These are phyloP conservation scores for Mortierella alpina DNA, from an alignment of 192 early-diverging fungal species.

Conservation along the genomic window DNA sequence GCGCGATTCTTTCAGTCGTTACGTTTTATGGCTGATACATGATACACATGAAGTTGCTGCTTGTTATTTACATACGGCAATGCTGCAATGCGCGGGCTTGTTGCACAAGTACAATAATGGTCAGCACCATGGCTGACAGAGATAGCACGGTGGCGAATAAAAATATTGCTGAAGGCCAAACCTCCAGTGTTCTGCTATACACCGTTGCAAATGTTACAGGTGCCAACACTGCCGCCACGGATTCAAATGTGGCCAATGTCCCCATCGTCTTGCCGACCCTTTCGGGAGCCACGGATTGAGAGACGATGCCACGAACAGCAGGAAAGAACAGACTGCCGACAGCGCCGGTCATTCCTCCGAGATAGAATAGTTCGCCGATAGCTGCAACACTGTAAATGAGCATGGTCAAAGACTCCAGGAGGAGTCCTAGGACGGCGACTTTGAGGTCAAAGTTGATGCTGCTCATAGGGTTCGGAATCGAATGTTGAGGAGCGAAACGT, in stretches of 20 bases:
- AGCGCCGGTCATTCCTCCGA: slow-evolving; percentile 31
- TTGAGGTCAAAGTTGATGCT: slow-evolving; percentile 38
- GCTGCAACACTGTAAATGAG: slow-evolving; percentile 18
- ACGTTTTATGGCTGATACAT: too few relatives aligned
- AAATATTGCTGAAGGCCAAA: slow-evolving; percentile 18
- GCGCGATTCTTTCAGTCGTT: too few relatives aligned
- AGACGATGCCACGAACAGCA: slow-evolving; percentile 32
- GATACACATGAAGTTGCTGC: too few relatives aligned
- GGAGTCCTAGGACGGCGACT: slow-evolving; percentile 17
- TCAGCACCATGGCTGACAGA: background rate
- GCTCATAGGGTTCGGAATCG: background rate
- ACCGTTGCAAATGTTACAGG: slow-evolving; percentile 21
- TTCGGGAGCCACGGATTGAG: slow-evolving; percentile 32
- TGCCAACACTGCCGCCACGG: slow-evolving; percentile 15
- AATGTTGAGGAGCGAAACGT: background rate
- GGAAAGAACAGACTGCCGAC: slow-evolving; percentile 41
- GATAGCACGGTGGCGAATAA: background rate
- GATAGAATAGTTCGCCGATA: slow-evolving; percentile 33
- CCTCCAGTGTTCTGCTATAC: slow-evolving; percentile 18
- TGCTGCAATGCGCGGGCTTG: too few relatives aligned
- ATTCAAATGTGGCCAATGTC: slow-evolving; percentile 43
- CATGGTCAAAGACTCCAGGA: slow-evolving; percentile 23
- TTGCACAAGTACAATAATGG: too few relatives aligned
- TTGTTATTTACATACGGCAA: too few relatives aligned
- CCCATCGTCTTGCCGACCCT: slow-evolving; percentile 24